Base-by-base conservation (phyloP, 2,329 filamentous ascomycete species). In the Apiospora hydei region DNA sequence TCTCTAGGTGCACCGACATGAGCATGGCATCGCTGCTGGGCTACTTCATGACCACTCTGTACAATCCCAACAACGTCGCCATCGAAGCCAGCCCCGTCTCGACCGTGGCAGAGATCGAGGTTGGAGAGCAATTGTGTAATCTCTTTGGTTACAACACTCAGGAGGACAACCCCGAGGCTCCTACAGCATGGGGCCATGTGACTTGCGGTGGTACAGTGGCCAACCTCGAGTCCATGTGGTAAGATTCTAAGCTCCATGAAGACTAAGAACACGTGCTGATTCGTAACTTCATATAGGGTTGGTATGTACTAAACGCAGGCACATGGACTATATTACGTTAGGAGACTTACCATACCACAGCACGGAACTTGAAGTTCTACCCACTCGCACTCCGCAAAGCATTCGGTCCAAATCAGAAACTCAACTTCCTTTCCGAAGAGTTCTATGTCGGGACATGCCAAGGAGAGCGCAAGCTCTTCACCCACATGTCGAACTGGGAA, bases 41-140 rank as follows among this genome's bases (percentile, higher is more conserved):
- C 0, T 86, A 86, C 74, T 83, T 86, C 41, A 85, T 84, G 80
- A 85, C 84, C 0, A 87, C 87, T 85, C 46, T 87, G 34, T 87
- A 86, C 72, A 86, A 87, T 67, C 84, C 85, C 0, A 87, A 87
- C 77, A 87, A 87, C 47, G 82, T 87, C 1, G 79, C 84, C 1
- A 75, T 85, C 0, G 85, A 87, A 72, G 84, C 82, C 1, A 86
- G 84, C 57, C 85, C 85, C 0, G 74, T 86, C 16, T 83, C 84
- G 0, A 87, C 84, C 0, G 71, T 84, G 3, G 80, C 83, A 4
- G 85, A 87, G 73, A 81, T 84, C 6, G 78, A 82, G 51, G 85
- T 84, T 1, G 85, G 85, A 0, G 75, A 85, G 71, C 82, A 87
- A 70, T 77, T 87, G 16, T 86, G 84, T 53, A 76, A 83, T 3